phyloP scores from a whole-genome alignment of 805 yeast genomes.

The Saccharomycopsis capsularis region DNA sequence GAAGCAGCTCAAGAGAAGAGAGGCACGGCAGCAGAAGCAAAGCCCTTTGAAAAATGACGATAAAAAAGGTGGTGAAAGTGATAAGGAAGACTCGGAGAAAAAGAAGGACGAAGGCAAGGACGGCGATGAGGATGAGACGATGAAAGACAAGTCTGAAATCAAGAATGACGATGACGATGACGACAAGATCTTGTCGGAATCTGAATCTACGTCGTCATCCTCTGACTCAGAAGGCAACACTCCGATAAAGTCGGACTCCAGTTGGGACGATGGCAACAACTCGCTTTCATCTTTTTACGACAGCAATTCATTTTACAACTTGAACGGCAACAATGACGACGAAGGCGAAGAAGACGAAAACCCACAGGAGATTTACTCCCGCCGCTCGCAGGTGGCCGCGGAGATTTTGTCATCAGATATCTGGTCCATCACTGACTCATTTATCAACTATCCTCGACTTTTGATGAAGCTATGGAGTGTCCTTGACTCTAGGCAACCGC shows the following conservation, averaged over 20 bases:
- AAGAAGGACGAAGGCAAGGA: not conserved
- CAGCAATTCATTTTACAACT: slow-evolving; percentile 15
- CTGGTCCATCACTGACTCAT: slow-evolving; percentile 88
- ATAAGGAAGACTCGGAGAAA: not conserved
- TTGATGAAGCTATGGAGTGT: slow-evolving; percentile 73
- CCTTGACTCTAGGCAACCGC: slow-evolving; percentile 58
- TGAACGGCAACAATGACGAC: slow-evolving; percentile 19
- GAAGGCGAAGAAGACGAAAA: slow-evolving; percentile 27
- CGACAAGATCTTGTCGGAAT: no score
- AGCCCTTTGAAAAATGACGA: not conserved
- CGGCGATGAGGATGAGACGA: not conserved
- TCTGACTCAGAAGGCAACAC: slow-evolving; percentile 2
- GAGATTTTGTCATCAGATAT: slow-evolving; percentile 88
- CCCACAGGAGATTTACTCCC: slow-evolving; percentile 32
- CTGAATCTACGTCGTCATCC: not conserved
- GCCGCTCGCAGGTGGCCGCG: slow-evolving; percentile 66
- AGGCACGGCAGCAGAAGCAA: not conserved
- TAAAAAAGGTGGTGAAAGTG: not conserved
- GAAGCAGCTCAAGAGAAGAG: slow-evolving; percentile 21
- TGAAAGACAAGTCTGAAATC: slow-evolving; percentile 5
- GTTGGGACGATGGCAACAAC: slow-evolving; percentile 52
- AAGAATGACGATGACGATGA: slow-evolving; percentile 6
- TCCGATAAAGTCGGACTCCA: not conserved
- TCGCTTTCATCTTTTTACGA: slow-evolving; percentile 39
- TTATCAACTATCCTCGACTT: slow-evolving; percentile 65